Percentiles rank a stretch among this genome's conserved stretches.
phyloP scores from a whole-genome alignment of 2,329 filamentous ascomycete genomes.

The Anthostomella pinea region DNA sequence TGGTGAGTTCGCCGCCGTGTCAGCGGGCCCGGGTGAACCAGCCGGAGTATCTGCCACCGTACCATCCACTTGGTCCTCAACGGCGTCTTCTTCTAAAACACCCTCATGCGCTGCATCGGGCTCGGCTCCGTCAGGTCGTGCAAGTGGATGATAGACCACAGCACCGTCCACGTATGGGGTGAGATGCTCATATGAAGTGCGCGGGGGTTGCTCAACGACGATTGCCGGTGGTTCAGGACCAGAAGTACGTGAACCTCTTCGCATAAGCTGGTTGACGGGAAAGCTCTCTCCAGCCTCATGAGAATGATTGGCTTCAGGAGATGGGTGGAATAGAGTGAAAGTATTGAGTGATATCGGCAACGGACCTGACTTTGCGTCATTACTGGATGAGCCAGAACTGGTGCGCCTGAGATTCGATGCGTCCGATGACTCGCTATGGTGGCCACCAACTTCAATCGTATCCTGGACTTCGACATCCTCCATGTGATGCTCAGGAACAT shows the following conservation, averaged over 20 bases:
- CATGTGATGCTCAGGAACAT: constrained; percentile 23
- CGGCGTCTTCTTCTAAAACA: constrained; percentile 25
- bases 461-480: constrained; percentile 53
- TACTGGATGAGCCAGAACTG: constrained; percentile 26
- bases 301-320: neutral
- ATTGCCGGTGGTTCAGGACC: neutral
- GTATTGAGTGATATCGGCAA: constrained; percentile 8
- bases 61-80: constrained; percentile 25
- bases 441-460: constrained; percentile 55
- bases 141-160: constrained; percentile 24
- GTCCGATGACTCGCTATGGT: constrained; percentile 33
- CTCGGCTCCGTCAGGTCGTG: constrained; percentile 14
- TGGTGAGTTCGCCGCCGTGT: constrained; percentile 37
- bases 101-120: constrained; percentile 19
- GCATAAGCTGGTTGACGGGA: no score
- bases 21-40: constrained; percentile 20
- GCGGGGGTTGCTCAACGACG: constrained; percentile 4
- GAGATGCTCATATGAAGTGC: constrained; percentile 22
- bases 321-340: constrained; percentile 6
- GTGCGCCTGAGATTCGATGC: constrained; percentile 32
- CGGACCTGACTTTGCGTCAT: constrained; percentile 17
- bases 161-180: constrained; percentile 29
- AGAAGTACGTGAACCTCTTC: neutral
- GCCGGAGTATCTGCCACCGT: constrained; percentile 33
- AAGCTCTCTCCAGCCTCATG: no score